Conservation (phyloP, 192 early-diverging fungal species). For the Funneliformis mosseae region DNA sequence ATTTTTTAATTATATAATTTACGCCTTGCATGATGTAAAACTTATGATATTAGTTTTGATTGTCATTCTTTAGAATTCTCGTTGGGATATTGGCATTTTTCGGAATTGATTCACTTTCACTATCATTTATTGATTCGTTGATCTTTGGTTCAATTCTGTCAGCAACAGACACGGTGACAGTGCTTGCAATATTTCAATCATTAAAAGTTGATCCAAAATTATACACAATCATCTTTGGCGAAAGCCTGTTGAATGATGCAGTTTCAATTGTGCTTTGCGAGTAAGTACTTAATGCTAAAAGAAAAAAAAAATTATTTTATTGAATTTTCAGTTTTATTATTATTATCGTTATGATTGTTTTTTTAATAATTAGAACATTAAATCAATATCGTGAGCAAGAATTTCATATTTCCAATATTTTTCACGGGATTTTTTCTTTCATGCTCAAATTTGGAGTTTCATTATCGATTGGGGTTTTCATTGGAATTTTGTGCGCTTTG, state of each 20-base stretch:
- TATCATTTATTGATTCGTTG: conserved; percentile 89
- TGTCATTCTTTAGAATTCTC: conserved; percentile 47
- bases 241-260: conserved; percentile 92
- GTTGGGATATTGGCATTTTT: conserved; percentile 73
- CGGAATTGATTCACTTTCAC: conserved; percentile 67
- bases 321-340: neutral
- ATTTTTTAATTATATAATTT: conserved; percentile 17
- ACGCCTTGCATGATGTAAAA: neutral
- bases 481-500: conserved; percentile 78
- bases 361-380: conserved; percentile 55
- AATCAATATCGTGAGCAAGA: conserved; percentile 75
- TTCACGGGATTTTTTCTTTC: conserved; percentile 70
- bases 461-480: conserved; percentile 77
- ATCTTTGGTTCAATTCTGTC: conserved; percentile 95
- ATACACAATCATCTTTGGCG: conserved; percentile 96
- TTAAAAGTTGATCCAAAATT: conserved; percentile 91
- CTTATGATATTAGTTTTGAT: neutral
- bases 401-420: conserved; percentile 64
- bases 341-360: neutral
- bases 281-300: conserved; percentile 28
- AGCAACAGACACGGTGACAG: conserved; percentile 96
- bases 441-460: conserved; percentile 83
- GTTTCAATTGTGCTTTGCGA: conserved; percentile 94
- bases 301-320: neutral
- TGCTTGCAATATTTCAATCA: conserved; percentile 93